A percentile compares a stretch with the other conserved stretches of the same genome.
Conservation (phyloP, 2,329 filamentous ascomycete species). For the Xylaria sp. region DNA sequence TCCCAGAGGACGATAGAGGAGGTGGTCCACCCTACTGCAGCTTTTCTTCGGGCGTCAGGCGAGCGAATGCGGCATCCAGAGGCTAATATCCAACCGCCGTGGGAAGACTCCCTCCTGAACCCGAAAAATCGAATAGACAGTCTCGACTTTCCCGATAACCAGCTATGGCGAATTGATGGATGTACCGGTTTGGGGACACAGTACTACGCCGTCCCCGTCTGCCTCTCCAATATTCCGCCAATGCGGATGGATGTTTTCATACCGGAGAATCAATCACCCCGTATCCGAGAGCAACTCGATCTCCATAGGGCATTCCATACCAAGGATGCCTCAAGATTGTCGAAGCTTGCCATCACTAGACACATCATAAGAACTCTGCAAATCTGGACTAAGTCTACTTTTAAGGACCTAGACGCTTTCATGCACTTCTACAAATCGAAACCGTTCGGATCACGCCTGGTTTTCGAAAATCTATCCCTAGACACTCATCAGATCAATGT, state of each 20-base stretch:
- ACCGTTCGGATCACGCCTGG: constrained; percentile 67
- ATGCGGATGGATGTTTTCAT: constrained; percentile 69
- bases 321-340: constrained; percentile 60
- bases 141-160: constrained; percentile 55
- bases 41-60: constrained; percentile 49
- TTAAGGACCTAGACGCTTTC: constrained; percentile 45
- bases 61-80: constrained; percentile 26
- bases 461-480: constrained; percentile 61
- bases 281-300: constrained; percentile 59
- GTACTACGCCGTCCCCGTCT: constrained; percentile 65
- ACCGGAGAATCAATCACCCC: constrained; percentile 57
- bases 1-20: constrained; percentile 62
- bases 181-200: constrained; percentile 67
- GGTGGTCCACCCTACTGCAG: constrained; percentile 68
- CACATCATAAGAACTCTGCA: constrained; percentile 66
- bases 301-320: constrained; percentile 65
- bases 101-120: constrained; percentile 64
- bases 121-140: constrained; percentile 70
- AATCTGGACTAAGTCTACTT: constrained; percentile 56
- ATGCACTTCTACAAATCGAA: constrained; percentile 55
- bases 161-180: constrained; percentile 69
- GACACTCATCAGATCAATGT: constrained; percentile 59
- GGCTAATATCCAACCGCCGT: constrained; percentile 44
- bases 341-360: constrained; percentile 60
- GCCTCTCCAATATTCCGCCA: constrained; percentile 57